These are phyloP conservation scores for Stagonosporopsis chrysanthemi DNA, from an alignment of 2,329 filamentous ascomycete species.

Conservation along the genomic window DNA sequence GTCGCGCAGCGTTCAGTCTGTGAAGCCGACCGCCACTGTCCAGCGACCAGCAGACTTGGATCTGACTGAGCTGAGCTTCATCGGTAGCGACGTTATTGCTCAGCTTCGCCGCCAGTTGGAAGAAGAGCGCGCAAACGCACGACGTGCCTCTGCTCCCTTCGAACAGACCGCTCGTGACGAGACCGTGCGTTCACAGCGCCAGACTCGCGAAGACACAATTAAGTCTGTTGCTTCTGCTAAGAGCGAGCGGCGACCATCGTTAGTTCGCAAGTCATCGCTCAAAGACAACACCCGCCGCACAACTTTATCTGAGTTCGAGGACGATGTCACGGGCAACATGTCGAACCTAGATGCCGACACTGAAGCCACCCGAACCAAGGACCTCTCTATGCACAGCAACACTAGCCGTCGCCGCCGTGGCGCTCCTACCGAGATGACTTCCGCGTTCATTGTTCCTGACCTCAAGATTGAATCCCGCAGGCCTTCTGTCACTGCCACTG, in stretches of 20 bases:
- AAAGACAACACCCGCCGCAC: conserved; percentile 57
- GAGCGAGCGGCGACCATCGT: conserved; percentile 49
- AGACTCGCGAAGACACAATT: conserved; percentile 51
- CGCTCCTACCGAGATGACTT: conserved; percentile 64
- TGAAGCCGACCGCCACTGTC: conserved; percentile 27
- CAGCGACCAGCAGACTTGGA: conserved; percentile 44
- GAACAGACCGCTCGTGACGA: conserved; percentile 48
- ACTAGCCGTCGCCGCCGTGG: conserved; percentile 59
- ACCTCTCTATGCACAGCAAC: conserved; percentile 57
- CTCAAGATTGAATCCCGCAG: conserved; percentile 59
- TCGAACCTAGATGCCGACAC: conserved; percentile 37
- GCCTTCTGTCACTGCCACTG: conserved; percentile 29
- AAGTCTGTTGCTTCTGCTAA: conserved; percentile 49
- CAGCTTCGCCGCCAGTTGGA: conserved; percentile 63
- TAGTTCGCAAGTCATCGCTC: conserved; percentile 64
- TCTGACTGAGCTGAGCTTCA: conserved; percentile 63
- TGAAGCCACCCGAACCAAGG: conserved; percentile 42
- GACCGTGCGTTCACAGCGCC: conserved; percentile 49
- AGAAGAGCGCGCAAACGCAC: conserved; percentile 58
- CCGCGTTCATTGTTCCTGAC: conserved; percentile 69
- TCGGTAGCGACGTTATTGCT: conserved; percentile 61
- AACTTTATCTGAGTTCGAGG: conserved; percentile 39
- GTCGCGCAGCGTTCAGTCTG: conserved; percentile 33
- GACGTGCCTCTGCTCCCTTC: conserved; percentile 31
- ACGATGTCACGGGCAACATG: conserved; percentile 46